Base-by-base conservation (phyloP, 768 basidiomycete genomes). In the Sarcomyxa edulis region DNA sequence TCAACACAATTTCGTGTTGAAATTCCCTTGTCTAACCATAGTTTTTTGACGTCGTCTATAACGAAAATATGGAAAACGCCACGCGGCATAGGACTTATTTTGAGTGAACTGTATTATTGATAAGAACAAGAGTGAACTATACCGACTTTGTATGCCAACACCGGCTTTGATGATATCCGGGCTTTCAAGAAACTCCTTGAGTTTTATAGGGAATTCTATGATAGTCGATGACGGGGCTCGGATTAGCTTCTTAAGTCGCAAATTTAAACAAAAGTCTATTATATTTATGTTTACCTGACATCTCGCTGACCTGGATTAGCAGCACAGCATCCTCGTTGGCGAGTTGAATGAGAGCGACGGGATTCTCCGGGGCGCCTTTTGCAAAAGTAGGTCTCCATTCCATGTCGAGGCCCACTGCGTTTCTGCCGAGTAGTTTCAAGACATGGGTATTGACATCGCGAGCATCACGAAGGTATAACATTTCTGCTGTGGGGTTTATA, bases 331-430 rank as follows among this genome's bases (percentile, higher is more conserved):
- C 54, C 3, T 59, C 50, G 45, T 66, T 76, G 2, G 84, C 81
- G 12, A 90, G 69, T 53, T 91, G 87, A 3, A 90, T 68, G 16
- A 90, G 68, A 3, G 88, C 78, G 14, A 85, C 79, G 16, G 70
- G 81, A 51, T 89, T 84, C 55, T 80, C 72, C 19, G 59, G 50
- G 18, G 58, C 51, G 14, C 80, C 76, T 51, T 74, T 78, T 32
- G 47, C 45, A 48, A 60, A 78, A 14, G 51, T 74, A 0, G 88
- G 88, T 43, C 71, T 76, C 86, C 88, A 90, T 58, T 91, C 88
- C 25, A 86, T 64, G 52, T 91, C 88, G 46, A 90, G 78, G 19
- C 88, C 88, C 35, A 75, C 60, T 6, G 70, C 68, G 18, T 56
- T n/a, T n/a, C n/a, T n/a, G n/a, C n/a, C n/a, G n/a, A n/a, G n/a